Conservation (phyloP, 345 rosid genomes). For the Dipteronia dyeriana region DNA sequence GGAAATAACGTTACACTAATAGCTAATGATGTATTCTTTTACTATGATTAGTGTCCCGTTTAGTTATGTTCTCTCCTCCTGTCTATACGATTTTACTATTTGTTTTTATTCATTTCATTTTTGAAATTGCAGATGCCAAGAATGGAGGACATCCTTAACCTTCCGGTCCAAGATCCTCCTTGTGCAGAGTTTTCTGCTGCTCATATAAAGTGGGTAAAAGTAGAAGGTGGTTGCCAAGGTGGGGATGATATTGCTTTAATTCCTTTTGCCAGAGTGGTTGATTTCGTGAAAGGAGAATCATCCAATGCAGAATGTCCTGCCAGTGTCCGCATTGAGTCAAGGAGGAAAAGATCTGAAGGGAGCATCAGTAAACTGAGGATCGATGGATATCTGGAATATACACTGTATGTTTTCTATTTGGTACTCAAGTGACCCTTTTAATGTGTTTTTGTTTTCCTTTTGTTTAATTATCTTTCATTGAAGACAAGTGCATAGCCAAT, state of each 20-base stretch:
- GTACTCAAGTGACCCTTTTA: constrained; percentile 9
- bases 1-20: not conserved
- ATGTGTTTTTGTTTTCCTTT: not conserved
- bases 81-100: not conserved
- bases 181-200: constrained; percentile 51
- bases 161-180: constrained; percentile 59
- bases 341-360: constrained; percentile 58
- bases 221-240: constrained; percentile 56
- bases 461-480: not conserved
- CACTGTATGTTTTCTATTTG: constrained; percentile 40
- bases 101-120: not conserved
- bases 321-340: constrained; percentile 55
- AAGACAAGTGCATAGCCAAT: not conserved
- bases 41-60: not conserved
- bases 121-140: constrained; percentile 43
- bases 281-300: constrained; percentile 60
- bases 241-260: constrained; percentile 58
- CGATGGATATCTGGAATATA: constrained; percentile 61
- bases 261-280: constrained; percentile 56
- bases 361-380: constrained; percentile 61
- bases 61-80: not conserved
- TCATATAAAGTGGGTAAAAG: constrained; percentile 48
- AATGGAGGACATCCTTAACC: constrained; percentile 59
- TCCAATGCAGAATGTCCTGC: constrained; percentile 58
- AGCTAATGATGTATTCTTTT: not conserved